These are phyloP conservation scores for Pseudognaphalium luteoalbum DNA, from an alignment of 129 eudicot genomes.

Conservation along the genomic window DNA sequence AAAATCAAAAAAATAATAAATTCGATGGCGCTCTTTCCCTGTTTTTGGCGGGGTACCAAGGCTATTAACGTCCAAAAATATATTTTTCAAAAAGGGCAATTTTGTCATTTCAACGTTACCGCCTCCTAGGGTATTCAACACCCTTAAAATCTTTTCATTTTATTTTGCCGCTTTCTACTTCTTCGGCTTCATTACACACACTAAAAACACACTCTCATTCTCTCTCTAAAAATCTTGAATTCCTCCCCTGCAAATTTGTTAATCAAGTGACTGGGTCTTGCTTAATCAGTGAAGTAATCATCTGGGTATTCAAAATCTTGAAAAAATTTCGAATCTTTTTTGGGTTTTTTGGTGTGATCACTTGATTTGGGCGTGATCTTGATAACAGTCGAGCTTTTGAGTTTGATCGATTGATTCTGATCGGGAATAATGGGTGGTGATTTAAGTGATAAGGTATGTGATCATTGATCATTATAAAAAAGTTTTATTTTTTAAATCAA, in stretches of 20 bases:
- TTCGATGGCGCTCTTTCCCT: constrained; percentile 43
- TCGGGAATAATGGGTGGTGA: constrained; percentile 73
- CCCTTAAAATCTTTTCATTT: constrained; percentile 43
- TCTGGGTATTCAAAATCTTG: constrained; percentile 11
- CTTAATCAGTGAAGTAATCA: background rate
- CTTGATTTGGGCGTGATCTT: constrained; percentile 20
- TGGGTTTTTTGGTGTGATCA: background rate
- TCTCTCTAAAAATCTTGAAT: background rate
- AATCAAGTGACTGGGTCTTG: background rate
- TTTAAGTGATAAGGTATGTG: constrained; percentile 75
- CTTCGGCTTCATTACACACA: constrained; percentile 22
- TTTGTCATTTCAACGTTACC: constrained; percentile 48
- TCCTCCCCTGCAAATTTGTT: background rate
- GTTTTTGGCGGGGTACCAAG: constrained; percentile 49
- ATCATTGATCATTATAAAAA: constrained; percentile 21
- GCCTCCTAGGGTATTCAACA: constrained; percentile 65
- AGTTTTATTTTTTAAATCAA: background rate
- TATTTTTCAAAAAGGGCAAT: constrained; percentile 32
- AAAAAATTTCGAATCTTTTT: background rate
- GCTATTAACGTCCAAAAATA: constrained; percentile 25
- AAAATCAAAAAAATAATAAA: constrained; percentile 15
- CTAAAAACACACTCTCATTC: background rate
- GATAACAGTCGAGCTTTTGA: background rate
- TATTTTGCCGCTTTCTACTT: constrained; percentile 39
- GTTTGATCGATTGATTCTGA: background rate